A percentile compares a stretch with the other conserved stretches of the same genome.
phyloP scores from a whole-genome alignment of 352 stramenopile genomes.

The Aphanomyces astaci region DNA sequence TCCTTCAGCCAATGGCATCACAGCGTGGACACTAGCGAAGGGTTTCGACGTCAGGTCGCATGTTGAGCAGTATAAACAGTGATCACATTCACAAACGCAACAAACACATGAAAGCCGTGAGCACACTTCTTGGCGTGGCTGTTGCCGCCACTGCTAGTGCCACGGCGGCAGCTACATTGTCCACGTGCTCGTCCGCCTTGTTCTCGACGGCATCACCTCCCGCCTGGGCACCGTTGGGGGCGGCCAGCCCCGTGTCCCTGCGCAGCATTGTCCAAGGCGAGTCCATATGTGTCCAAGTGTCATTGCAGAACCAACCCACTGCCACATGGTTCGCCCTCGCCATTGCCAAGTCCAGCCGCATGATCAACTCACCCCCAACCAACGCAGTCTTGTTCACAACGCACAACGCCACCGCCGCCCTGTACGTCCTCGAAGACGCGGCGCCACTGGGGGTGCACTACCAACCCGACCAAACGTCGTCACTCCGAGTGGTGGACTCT shows the following conservation, averaged over 20 bases:
- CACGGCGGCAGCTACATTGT: background rate
- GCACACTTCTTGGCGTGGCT: too few species aligned
- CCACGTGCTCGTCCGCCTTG: background rate
- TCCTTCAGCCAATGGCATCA: too few species aligned
- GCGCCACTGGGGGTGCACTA: background rate
- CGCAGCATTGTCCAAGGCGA: background rate
- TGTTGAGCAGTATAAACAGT: too few species aligned
- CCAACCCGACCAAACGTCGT: background rate
- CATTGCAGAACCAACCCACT: background rate
- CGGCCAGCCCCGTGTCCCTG: background rate
- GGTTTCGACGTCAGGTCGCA: too few species aligned
- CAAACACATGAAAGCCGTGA: too few species aligned
- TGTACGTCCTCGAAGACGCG: background rate
- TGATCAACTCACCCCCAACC: background rate
- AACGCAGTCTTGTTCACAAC: background rate
- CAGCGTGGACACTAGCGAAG: too few species aligned
- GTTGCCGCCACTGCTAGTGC: too few species aligned
- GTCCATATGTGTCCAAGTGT: slow-evolving; percentile 3
- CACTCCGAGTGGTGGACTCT: background rate
- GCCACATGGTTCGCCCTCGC: slow-evolving; percentile 1
- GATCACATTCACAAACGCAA: too few species aligned
- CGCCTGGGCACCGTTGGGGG: background rate
- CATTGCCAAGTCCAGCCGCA: background rate
- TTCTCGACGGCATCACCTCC: background rate
- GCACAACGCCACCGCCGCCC: background rate